Evolutionary conservation across 148 eudicot species (phyloP), one percentile per base, ranked within the genome.

Genomic region (Camellia lanceoleosa): DNA sequence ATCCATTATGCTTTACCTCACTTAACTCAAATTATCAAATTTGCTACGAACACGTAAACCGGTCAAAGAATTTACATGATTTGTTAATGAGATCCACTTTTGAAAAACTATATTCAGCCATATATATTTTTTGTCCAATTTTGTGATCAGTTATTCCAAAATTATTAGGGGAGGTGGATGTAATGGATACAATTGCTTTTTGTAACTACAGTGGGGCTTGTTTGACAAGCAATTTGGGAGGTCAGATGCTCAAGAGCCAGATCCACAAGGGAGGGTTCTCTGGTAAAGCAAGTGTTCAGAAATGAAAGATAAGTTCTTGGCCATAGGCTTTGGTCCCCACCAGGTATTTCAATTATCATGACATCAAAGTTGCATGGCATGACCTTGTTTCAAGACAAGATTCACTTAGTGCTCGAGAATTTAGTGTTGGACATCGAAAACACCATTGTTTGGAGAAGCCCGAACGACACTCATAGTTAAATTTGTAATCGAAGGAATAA

Each of bases 211-310:
- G 98, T 97, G 99, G 98, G 97, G 92, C 5, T 87, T 92, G 68
- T 97, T 97, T 68, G 99, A 97, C 83, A 92, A 54, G 89, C 80
- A 81, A 69, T 87, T 97, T 78, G 99, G 99, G 78, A 89, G 99
- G 77, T 83, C 91, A 23, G 99, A 97, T 85, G 84, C 97, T 56
- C 87, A 91, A 83, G 94, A 96, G 84, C 90, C 96, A 63, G 99
- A 94, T 87, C 99, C 99, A 70, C 96, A 97, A 79, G 98, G 99
- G 30, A 89, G 99, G 85, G 91, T 97, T 75, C 98, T 92, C 60
- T 81, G 83, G 70, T 97, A 89, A 87, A 82, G 90, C 98, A 44
- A 92, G 88, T 80, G 98, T 92, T 73, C 89, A 89, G 84, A 94
- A 87, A 91, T 97, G 98, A 97, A 97, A 84, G 95, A 92, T 60